Conservation (phyloP, 768 basidiomycete genomes). For the Crassisporium funariophilum region DNA sequence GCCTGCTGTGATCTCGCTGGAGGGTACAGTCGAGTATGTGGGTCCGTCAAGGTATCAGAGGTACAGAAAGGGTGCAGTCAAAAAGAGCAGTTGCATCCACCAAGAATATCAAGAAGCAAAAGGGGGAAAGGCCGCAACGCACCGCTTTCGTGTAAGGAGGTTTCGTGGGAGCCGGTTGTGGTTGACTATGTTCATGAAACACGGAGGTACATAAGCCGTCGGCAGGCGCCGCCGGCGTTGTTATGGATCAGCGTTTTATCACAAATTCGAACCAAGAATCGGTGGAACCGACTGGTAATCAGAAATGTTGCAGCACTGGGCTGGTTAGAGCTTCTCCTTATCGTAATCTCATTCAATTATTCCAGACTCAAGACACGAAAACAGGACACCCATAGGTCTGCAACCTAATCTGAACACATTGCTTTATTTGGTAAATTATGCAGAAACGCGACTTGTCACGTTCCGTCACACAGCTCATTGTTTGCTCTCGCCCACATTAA, state of each 20-base stretch:
- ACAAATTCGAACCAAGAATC: not conserved
- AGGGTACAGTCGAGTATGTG: not conserved
- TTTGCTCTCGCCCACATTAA: slow-evolving; percentile 5
- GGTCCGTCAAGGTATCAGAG: not conserved
- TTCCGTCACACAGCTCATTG: slow-evolving; percentile 12
- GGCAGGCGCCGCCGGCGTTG: too few species aligned
- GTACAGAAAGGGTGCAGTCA: too few species aligned
- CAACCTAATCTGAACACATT: slow-evolving; percentile 12
- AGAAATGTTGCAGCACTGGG: not conserved
- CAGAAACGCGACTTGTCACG: slow-evolving; percentile 15
- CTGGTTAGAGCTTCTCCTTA: not conserved
- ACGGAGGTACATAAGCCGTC: too few species aligned
- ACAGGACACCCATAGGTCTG: not conserved
- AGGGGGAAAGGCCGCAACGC: not conserved
- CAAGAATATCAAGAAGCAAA: not conserved
- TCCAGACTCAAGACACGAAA: not conserved
- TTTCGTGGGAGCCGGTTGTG: not conserved
- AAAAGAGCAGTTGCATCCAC: too few species aligned
- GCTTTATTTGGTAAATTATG: slow-evolving; percentile 7
- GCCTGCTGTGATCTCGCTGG: too few species aligned
- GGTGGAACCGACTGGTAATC: not conserved
- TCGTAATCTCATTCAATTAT: not conserved
- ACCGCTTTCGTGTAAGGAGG: not conserved
- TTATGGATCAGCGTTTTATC: not conserved
- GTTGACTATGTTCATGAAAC: not conserved